Evolutionary conservation across 305 asterid species (phyloP).

Genomic region (Ajuga reptans): DNA sequence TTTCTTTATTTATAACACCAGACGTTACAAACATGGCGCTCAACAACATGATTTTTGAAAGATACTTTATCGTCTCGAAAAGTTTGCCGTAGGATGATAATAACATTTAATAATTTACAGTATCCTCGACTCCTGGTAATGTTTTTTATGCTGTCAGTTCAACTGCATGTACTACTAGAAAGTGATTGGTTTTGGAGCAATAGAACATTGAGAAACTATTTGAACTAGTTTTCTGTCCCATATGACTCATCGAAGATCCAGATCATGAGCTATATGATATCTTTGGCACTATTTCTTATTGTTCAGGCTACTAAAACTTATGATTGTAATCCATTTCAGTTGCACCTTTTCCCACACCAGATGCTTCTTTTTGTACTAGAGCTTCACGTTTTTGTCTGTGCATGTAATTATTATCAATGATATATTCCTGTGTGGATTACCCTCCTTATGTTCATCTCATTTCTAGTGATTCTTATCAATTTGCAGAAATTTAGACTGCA

Average conservation of each 20-base stretch:
- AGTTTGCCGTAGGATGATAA: background rate
- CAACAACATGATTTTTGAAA: background rate
- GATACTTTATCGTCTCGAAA: background rate
- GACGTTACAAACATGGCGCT: background rate
- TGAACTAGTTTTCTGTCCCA: background rate
- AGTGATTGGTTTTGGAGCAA: background rate
- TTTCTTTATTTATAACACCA: background rate
- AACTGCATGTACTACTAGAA: background rate
- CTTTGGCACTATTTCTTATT: background rate
- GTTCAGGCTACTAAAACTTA: background rate
- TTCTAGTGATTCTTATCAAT: conserved; percentile 19
- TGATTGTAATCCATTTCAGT: background rate
- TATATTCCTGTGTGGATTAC: background rate
- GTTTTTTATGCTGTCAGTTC: background rate
- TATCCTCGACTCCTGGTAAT: background rate
- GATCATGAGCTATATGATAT: background rate
- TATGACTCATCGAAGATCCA: background rate
- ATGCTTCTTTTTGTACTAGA: background rate
- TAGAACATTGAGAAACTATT: background rate
- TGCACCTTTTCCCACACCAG: background rate
- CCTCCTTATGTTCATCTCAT: conserved; percentile 5
- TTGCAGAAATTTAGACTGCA: conserved; percentile 75
- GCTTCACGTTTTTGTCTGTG: background rate
- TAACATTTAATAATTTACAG: background rate
- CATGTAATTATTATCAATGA: background rate